A percentile compares a stretch with the other conserved stretches of the same genome.
These are phyloP conservation scores for Penicillium desertorum DNA, from an alignment of 495 filamentous ascomycete species.

Conservation along the genomic window DNA sequence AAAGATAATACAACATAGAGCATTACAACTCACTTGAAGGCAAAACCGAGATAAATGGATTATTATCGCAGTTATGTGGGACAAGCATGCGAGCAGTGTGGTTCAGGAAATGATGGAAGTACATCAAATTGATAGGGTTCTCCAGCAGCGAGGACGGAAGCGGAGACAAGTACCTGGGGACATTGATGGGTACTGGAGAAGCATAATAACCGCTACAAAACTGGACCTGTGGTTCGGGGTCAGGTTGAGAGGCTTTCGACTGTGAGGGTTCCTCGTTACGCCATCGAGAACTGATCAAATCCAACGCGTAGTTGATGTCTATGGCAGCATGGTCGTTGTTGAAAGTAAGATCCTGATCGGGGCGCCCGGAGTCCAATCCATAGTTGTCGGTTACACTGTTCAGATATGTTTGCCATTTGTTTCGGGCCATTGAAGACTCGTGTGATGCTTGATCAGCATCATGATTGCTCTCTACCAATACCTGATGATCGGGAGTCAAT, in stretches of 20 bases:
- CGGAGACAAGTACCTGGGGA: constrained; percentile 65
- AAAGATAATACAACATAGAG: neutral
- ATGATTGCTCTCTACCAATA: neutral
- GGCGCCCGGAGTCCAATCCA: constrained; percentile 66
- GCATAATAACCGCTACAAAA: constrained; percentile 60
- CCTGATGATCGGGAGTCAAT: neutral
- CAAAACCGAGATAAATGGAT: constrained; percentile 70
- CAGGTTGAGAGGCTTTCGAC: constrained; percentile 6
- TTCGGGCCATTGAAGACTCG: constrained; percentile 27
- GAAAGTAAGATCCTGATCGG: constrained; percentile 64
- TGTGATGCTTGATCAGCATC: constrained; percentile 13
- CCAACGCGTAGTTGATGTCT: constrained; percentile 43
- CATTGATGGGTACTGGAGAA: constrained; percentile 64
- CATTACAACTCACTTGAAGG: constrained; percentile 57
- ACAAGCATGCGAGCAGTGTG: constrained; percentile 75
- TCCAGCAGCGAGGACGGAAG: constrained; percentile 64
- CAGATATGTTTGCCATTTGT: constrained; percentile 44
- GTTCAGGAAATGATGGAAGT: constrained; percentile 76
- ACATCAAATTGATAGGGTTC: constrained; percentile 78
- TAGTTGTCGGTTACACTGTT: constrained; percentile 51
- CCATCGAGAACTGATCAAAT: constrained; percentile 27
- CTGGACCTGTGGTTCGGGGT: constrained; percentile 12
- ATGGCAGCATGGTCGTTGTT: constrained; percentile 66
- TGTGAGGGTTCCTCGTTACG: constrained; percentile 13
- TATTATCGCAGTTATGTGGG: constrained; percentile 71